Evolutionary conservation across 208 protist species (phyloP).

Genomic region (Lotmaria passim): DNA sequence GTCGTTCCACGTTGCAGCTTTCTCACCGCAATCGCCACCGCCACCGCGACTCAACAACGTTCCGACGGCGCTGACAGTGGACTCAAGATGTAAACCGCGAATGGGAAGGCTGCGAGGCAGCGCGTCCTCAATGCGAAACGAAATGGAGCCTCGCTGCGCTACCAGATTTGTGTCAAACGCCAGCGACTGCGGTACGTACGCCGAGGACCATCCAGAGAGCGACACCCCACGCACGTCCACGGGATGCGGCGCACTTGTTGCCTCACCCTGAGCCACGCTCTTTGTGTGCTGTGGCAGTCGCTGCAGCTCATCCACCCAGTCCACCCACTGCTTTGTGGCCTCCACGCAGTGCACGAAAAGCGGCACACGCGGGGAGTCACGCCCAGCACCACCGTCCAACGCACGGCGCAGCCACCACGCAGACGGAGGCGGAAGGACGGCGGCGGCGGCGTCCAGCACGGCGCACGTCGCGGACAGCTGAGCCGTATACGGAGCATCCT

Average conservation of each 20-base stretch:
- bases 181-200: slow-evolving; percentile 13
- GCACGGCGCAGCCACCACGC: slow-evolving; percentile 33
- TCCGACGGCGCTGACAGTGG: slow-evolving; percentile 1
- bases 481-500: background rate
- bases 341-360: slow-evolving; percentile 29
- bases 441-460: slow-evolving; percentile 12
- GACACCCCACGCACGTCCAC: slow-evolving; percentile 28
- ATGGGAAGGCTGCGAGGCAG: slow-evolving; percentile 24
- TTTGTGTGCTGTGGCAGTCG: too few species aligned
- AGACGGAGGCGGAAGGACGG: slow-evolving; percentile 28
- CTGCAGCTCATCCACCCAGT: slow-evolving; percentile 23
- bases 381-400: background rate
- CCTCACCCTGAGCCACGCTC: background rate
- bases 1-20: background rate
- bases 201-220: slow-evolving; percentile 25
- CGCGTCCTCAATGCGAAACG: slow-evolving; percentile 12
- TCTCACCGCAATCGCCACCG: background rate
- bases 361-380: background rate
- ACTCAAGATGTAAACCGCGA: slow-evolving; percentile 31
- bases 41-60: background rate
- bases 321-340: slow-evolving; percentile 33
- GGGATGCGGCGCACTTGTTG: background rate
- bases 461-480: background rate
- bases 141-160: background rate
- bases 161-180: background rate